These are phyloP conservation scores for Cymbidium sinense DNA, from an alignment of 106 monocot genomes.

Conservation along the genomic window DNA sequence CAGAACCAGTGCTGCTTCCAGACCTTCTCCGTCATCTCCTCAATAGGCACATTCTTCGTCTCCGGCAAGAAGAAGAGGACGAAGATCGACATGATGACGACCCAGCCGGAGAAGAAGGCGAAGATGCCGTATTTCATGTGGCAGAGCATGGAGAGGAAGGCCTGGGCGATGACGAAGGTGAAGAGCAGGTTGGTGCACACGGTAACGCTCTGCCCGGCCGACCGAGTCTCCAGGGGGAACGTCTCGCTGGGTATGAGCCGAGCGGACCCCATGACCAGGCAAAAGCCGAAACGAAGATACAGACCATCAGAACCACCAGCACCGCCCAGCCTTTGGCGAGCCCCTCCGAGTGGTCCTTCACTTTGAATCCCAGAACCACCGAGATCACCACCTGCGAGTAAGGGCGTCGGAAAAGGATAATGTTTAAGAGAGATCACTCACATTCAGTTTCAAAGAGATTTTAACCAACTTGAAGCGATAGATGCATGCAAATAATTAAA, in stretches of 20 bases:
- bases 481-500: too few species aligned
- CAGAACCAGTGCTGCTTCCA: conserved; percentile 26
- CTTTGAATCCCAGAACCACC: conserved; percentile 24
- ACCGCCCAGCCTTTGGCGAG: conserved; percentile 5
- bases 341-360: not conserved
- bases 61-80: conserved; percentile 6
- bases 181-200: conserved; percentile 78
- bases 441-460: too few species aligned
- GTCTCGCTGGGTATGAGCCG: conserved; percentile 83
- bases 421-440: too few species aligned
- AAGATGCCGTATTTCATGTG: conserved; percentile 56
- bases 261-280: conserved; percentile 14
- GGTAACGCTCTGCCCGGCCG: conserved; percentile 60
- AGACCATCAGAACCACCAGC: conserved; percentile 14
- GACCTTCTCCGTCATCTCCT: conserved; percentile 15
- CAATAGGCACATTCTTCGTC: conserved; percentile 8
- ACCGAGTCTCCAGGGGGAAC: conserved; percentile 60
- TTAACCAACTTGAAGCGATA: too few species aligned
- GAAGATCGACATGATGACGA: conserved; percentile 7
- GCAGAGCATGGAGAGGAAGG: conserved; percentile 83
- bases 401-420: too few species aligned
- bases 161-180: conserved; percentile 76
- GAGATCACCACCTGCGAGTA: too few species aligned
- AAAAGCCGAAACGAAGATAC: conserved; percentile 18
- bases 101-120: conserved; percentile 9